These are phyloP conservation scores for Neurospora sp. DNA, from an alignment of 495 filamentous ascomycete species.

Conservation along the genomic window DNA sequence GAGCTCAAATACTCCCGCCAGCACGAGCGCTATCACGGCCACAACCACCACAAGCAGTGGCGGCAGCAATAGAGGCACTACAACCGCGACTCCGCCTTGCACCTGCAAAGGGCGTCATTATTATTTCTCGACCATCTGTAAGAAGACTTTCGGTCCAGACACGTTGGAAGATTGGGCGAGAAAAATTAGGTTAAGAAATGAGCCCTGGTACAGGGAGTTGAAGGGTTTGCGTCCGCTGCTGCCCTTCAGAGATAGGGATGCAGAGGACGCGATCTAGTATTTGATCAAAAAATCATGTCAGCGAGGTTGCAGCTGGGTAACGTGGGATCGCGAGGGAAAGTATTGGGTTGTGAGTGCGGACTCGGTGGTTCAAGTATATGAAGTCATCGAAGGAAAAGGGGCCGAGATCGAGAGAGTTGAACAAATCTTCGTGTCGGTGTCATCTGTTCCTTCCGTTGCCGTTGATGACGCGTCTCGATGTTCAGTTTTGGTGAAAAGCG, in stretches of 20 bases:
- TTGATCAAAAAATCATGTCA: not conserved
- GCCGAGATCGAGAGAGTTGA: not conserved
- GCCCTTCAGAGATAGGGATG: not conserved
- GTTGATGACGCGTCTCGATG: not conserved
- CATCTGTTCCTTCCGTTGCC: not conserved
- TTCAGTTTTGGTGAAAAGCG: not conserved
- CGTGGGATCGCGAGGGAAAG: not conserved
- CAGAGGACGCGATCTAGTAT: not conserved
- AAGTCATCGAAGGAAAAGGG: not conserved
- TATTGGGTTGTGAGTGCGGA: not conserved
- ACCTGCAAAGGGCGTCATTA: not conserved
- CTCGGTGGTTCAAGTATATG: not conserved
- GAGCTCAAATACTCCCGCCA: not conserved
- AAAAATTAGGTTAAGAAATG: accelerated
- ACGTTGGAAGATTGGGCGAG: not conserved
- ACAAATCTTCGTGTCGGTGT: not conserved
- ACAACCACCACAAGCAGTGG: not conserved
- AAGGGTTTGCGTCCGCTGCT: not conserved
- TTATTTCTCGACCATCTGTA: not conserved
- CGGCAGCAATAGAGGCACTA: not conserved
- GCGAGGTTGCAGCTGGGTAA: not conserved
- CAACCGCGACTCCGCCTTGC: not conserved
- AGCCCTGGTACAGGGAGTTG: not conserved
- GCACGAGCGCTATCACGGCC: not conserved
- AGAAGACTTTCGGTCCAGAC: not conserved